Percentiles rank a stretch among this genome's conserved stretches.
phyloP scores from a whole-genome alignment of 257 asterid genomes.

The Leptodermis oblonga region DNA sequence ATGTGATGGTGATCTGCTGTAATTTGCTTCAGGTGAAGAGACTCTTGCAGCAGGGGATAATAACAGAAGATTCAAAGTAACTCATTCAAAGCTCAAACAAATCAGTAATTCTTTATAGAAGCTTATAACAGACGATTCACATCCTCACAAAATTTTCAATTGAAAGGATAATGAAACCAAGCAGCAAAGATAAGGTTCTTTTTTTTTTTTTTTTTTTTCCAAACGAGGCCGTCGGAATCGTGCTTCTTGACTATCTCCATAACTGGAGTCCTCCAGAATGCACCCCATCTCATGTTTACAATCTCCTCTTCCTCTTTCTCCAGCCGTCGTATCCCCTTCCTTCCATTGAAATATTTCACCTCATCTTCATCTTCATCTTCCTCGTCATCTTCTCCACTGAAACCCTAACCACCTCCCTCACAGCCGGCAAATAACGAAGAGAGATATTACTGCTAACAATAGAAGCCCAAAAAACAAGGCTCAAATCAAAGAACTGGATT shows the following conservation, averaged over 20 bases:
- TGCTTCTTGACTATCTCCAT: conserved; percentile 83
- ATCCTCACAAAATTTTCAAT: neutral
- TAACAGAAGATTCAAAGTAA: too few relatives aligned
- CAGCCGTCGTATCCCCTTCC: neutral
- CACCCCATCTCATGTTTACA: conserved; percentile 56
- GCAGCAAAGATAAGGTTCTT: neutral
- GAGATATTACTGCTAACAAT: too few relatives aligned
- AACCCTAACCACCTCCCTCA: too few relatives aligned
- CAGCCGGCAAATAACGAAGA: too few relatives aligned
- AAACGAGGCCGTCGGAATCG: conserved; percentile 77
- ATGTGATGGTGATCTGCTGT: conserved; percentile 38
- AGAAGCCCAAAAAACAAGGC: too few relatives aligned
- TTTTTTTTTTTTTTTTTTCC: conserved; percentile 64
- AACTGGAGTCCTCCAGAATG: conserved; percentile 74
- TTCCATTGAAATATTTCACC: too few relatives aligned
- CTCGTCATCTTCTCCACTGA: too few relatives aligned
- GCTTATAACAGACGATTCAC: neutral
- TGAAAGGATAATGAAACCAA: neutral
- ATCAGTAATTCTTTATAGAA: neutral
- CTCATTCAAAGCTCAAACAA: too few relatives aligned
- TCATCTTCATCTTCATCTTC: too few relatives aligned
- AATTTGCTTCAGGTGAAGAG: conserved; percentile 6
- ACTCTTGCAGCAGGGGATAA: too few relatives aligned
- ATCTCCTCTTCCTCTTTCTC: neutral
- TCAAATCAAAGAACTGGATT: too few relatives aligned